Evolutionary conservation across 2,329 filamentous ascomycete genomes (phyloP), one percentile per base, ranked within the genome.

Genomic region (Paramyrothecium sp.): DNA sequence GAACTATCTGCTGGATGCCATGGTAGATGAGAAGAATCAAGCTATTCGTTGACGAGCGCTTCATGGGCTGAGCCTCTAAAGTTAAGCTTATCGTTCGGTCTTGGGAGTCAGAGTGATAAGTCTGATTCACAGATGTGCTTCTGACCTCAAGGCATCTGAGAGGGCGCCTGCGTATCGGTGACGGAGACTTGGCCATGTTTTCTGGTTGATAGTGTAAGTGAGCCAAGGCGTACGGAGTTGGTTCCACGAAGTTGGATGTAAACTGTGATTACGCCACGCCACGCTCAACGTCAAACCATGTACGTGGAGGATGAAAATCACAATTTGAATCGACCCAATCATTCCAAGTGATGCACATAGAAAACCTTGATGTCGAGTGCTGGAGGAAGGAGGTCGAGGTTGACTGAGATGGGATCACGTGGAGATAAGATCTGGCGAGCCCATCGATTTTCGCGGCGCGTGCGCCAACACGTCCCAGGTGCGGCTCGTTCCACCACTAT

Each of bases 101-200:
- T 21, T 63, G 61, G 7, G 46, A 60, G 3, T 44, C 52, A 11
- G 67, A 63, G 51, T 64, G 60, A 46, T 65, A 71, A 3, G 61
- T 53, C 38, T 57, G 64, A 8, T 60, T 54, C 7, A 60, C 59
- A 7, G 41, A 21, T 16, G 61, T 63, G 55, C 67, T 62, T 19
- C 61, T 62, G 20, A 74, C 64, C 56, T 73, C 69, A 13, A 73
- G 56, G 47, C 64, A 62, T 51, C 55, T 59, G 46, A 74, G 68
- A n/a, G 64, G 63, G 48, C 69, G 71, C 4, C 58, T 53, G 7
- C 63, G 69, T 17, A 73, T 65, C 12, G 71, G 71, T 10, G 67
- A 70, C 12, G 64, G 61, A 19, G 69, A 63, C 2, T 59, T 54
- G 50, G 66, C 55, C 71, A 73, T 44, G 13, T 70, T 49, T 49